Conservation (phyloP, 306 rosid genomes). For the Dryas drummondii region DNA sequence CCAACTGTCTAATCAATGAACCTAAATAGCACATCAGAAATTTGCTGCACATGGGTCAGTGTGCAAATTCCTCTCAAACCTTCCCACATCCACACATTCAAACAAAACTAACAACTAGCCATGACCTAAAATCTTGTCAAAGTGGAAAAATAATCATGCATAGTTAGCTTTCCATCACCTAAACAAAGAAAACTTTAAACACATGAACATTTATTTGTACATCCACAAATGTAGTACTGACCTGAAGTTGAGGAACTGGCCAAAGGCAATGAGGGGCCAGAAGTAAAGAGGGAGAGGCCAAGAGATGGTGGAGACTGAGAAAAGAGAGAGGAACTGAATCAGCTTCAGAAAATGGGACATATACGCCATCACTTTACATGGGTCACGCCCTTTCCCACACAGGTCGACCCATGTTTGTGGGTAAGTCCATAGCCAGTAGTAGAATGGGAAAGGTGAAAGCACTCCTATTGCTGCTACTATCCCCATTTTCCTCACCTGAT, state of each 20-base stretch:
- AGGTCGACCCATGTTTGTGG: conserved; percentile 78
- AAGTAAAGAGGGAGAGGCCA: conserved; percentile 84
- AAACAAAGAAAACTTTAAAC: not conserved
- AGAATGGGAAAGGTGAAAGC: conserved; percentile 70
- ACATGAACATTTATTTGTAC: not conserved
- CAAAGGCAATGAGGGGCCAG: conserved; percentile 78
- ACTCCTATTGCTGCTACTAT: conserved; percentile 51
- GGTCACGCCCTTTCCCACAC: conserved; percentile 73
- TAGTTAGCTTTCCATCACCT: not conserved
- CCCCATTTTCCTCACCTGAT: conserved; percentile 38
- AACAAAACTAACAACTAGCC: not conserved
- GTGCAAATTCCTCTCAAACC: not conserved
- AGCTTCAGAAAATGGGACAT: conserved; percentile 64
- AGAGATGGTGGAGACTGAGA: conserved; percentile 60
- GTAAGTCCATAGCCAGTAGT: conserved; percentile 60
- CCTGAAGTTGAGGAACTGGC: conserved; percentile 89
- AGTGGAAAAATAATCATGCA: not conserved
- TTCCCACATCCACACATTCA: not conserved
- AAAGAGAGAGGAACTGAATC: conserved; percentile 63
- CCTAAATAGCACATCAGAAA: not conserved
- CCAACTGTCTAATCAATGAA: conserved; percentile 8
- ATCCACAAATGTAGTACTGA: not conserved
- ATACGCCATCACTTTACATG: conserved; percentile 66
- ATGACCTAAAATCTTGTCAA: conserved; percentile 2
- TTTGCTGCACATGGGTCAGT: not conserved